These are phyloP conservation scores for Agroathelia rolfsii DNA, from an alignment of 1,284 basidiomycete species.

Conservation along the genomic window DNA sequence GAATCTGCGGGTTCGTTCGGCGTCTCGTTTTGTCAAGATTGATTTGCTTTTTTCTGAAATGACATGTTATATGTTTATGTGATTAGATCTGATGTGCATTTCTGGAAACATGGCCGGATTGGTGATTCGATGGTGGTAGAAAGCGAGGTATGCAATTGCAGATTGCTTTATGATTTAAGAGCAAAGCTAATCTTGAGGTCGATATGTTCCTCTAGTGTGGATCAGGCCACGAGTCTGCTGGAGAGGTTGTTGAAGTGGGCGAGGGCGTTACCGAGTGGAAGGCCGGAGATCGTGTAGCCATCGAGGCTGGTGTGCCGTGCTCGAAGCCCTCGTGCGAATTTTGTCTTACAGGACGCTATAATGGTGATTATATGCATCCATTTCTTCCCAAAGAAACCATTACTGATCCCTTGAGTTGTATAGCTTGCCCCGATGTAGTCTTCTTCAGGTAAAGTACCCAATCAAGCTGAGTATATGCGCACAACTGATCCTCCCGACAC, in stretches of 20 bases:
- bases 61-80: not conserved
- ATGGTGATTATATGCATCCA: constrained; percentile 34
- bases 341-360: constrained; percentile 50
- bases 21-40: constrained; percentile 5
- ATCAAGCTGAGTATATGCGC: too few relatives aligned
- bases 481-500: too few relatives aligned
- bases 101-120: constrained; percentile 55
- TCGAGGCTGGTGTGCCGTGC: constrained; percentile 56
- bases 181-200: constrained; percentile 4
- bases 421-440: constrained; percentile 43
- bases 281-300: constrained; percentile 51
- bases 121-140: constrained; percentile 59
- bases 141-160: constrained; percentile 37
- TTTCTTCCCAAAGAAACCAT: not conserved
- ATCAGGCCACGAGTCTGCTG: constrained; percentile 57
- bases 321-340: constrained; percentile 46
- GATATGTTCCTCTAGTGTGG: constrained; percentile 33
- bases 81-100: constrained; percentile 51
- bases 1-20: constrained; percentile 47
- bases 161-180: not conserved
- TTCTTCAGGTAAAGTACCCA: too few relatives aligned
- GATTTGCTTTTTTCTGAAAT: constrained; percentile 2
- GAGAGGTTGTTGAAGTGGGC: constrained; percentile 49
- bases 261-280: constrained; percentile 56
- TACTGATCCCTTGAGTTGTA: constrained; percentile 8